Evolutionary conservation across 2,329 filamentous ascomycete species (phyloP), one percentile per base, ranked within the genome.

Genomic region (Pseudonectria buxi): DNA sequence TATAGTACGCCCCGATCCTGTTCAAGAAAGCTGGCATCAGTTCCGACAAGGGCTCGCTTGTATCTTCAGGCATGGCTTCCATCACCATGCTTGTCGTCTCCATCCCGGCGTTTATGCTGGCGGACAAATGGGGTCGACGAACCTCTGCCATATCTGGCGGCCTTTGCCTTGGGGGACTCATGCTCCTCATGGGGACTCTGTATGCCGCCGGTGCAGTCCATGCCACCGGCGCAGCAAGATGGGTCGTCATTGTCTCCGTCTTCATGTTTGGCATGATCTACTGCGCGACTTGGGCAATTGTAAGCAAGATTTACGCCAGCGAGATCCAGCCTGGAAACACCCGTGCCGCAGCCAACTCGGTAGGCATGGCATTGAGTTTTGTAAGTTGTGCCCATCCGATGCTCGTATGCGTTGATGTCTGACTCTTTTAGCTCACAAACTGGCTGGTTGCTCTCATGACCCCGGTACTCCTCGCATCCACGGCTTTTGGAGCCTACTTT

Each of bases 1-100:
- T 3, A 12, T 28, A 76, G 67, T 82, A 82, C 38, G 74, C 77
- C 0, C 78, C 78, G 0, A 56, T 71, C 1, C 57, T 82, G 0
- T 81, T 82, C 44, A 61, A 67, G 14, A 72, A 78, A 37, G 75
- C 78, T 0, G 78, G 78, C 0, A 62, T 81, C 3, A 58, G 62
- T 6, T 71, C 69, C 2, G 62, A 69, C 10, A 63, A 68, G 36
- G 67, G 71, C 2, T 71, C 67, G 0, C 74, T 78, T 39, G 59
- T 80, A 10, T 76, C 76, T 0, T 78, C 75, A 0, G 75, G 76
- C 0, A 63, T 80, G 7, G 76, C 74, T 1, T 74, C 72, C 1
- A 53, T 80, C 2, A 63, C 74, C 3, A 78, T 78, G 39, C 63
- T 79, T 13, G 62, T 61, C 6, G 63, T 67, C 12, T 75, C 72